Evolutionary conservation across 805 yeast genomes (phyloP).

Genomic region (Spathaspora girioi): DNA sequence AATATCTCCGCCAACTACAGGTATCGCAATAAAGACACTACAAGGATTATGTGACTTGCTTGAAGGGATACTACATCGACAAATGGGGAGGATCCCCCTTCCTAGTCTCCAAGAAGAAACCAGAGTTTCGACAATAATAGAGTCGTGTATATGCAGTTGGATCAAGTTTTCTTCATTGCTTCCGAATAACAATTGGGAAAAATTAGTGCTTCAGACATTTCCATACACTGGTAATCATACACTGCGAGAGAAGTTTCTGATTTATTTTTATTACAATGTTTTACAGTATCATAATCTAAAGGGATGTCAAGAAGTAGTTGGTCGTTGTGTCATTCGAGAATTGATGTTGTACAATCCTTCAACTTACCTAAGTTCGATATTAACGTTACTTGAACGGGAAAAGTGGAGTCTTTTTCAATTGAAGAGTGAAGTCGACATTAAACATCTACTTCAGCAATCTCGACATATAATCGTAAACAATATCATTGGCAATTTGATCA

Average conservation of each 20-base stretch:
- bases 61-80: conserved; percentile 14
- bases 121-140: conserved; percentile 19
- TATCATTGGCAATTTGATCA: conserved; percentile 17
- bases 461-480: conserved; percentile 16
- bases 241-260: conserved; percentile 32
- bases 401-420: conserved; percentile 14
- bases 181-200: conserved; percentile 29
- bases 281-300: conserved; percentile 17
- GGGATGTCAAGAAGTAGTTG: conserved; percentile 19
- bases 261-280: conserved; percentile 24
- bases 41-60: neutral
- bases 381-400: conserved; percentile 14
- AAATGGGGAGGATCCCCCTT: conserved; percentile 36
- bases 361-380: conserved; percentile 20
- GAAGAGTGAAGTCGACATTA: conserved; percentile 12
- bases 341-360: conserved; percentile 23
- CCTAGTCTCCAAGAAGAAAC: conserved; percentile 19
- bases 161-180: conserved; percentile 14
- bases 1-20: neutral
- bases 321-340: conserved; percentile 19
- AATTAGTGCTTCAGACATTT: conserved; percentile 31
- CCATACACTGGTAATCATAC: conserved; percentile 37
- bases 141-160: conserved; percentile 29
- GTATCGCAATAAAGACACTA: neutral
- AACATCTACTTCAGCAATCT: conserved; percentile 15